Conservation (phyloP, 1,139 yeast species). For the Dujonia santamariae region DNA sequence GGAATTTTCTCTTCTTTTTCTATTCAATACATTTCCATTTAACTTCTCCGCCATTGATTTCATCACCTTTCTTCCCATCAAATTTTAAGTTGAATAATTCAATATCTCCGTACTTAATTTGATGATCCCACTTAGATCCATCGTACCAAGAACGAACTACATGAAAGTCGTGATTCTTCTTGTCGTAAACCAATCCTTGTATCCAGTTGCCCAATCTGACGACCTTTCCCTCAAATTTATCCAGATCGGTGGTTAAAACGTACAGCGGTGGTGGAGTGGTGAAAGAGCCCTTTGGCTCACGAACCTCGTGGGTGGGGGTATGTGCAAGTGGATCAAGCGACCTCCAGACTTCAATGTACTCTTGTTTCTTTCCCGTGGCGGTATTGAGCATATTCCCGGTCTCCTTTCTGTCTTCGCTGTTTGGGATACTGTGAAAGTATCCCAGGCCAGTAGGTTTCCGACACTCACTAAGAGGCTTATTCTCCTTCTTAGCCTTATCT, state of each 20-base stretch:
- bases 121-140: conserved; percentile 20
- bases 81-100: conserved; percentile 23
- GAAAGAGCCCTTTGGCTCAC: conserved; percentile 22
- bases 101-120: conserved; percentile 26
- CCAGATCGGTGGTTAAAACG: conserved; percentile 27
- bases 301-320: conserved; percentile 27
- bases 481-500: conserved; percentile 19
- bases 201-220: conserved; percentile 52
- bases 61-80: conserved; percentile 14
- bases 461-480: conserved; percentile 20
- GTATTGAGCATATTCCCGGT: conserved; percentile 53
- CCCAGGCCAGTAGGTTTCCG: conserved; percentile 44
- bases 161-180: conserved; percentile 18
- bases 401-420: conserved; percentile 47
- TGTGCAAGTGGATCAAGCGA: conserved; percentile 40
- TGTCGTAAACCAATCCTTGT: conserved; percentile 49
- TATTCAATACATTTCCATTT: conserved; percentile 21
- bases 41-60: conserved; percentile 12
- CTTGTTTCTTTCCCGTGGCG: conserved; percentile 38
- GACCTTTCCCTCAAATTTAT: conserved; percentile 37
- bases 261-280: conserved; percentile 13
- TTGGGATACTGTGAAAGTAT: conserved; percentile 33
- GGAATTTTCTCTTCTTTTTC: neutral
- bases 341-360: conserved; percentile 59
- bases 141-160: conserved; percentile 25